Percentiles rank a stretch among this genome's conserved stretches.
Conservation (phyloP, 345 rosid species). For the Eucalyptus pumila region DNA sequence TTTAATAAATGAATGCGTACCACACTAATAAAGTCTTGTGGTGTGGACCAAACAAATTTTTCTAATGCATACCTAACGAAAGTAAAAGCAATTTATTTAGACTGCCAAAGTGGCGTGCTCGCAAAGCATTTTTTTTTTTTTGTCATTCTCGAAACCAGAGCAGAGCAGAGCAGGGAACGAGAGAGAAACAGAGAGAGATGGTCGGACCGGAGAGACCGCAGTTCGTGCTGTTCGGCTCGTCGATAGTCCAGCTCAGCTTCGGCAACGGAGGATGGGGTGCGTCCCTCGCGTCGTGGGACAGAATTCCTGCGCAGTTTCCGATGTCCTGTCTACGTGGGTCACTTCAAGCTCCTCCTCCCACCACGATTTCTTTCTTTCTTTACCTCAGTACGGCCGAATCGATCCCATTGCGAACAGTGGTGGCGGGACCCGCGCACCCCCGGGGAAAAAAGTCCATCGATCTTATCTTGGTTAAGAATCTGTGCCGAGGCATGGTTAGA, state of each 20-base stretch:
- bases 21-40: background rate
- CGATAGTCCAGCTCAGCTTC: conserved; percentile 76
- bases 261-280: conserved; percentile 75
- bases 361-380: background rate
- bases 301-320: background rate
- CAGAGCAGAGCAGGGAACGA: background rate
- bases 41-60: background rate
- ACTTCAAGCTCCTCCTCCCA: background rate
- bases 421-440: background rate
- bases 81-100: background rate
- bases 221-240: conserved; percentile 85
- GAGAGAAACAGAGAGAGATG: conserved; percentile 16
- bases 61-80: background rate
- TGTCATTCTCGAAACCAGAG: background rate
- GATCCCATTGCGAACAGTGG: background rate
- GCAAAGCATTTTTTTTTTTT: background rate
- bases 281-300: background rate
- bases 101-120: background rate
- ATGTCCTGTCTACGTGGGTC: background rate
- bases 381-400: background rate
- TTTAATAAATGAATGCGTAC: background rate
- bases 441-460: background rate
- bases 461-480: background rate
- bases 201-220: conserved; percentile 79
- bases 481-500: too few relatives aligned